Percentiles rank a stretch among this genome's conserved stretches.
These are phyloP conservation scores for Musa balbisiana DNA, from an alignment of 202 grass and related monocot genomes.

Conservation along the genomic window DNA sequence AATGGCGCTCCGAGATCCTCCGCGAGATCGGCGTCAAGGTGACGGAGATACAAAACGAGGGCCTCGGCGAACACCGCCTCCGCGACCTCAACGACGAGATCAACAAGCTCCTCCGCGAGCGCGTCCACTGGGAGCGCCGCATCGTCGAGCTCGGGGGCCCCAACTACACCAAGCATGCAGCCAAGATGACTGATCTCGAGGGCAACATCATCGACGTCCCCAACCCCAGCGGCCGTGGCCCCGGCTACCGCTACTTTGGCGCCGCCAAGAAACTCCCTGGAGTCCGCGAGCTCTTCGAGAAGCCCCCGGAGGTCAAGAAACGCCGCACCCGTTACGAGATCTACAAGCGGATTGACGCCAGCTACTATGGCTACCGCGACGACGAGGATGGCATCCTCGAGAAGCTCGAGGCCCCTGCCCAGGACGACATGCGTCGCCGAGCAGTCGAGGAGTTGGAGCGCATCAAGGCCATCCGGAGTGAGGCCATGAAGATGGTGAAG, in stretches of 20 bases:
- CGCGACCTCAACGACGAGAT: constrained; percentile 99
- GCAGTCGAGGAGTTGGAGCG: constrained; percentile 55
- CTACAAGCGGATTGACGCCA: constrained; percentile 81
- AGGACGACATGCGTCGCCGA: constrained; percentile 52
- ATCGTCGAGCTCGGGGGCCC: constrained; percentile 78
- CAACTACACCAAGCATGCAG: constrained; percentile 60
- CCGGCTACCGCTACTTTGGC: constrained; percentile 93
- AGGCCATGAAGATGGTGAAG: constrained; percentile 75
- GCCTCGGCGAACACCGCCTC: constrained; percentile 89
- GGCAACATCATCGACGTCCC: constrained; percentile 91
- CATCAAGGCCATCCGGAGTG: constrained; percentile 56
- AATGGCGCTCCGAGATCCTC: constrained; percentile 93
- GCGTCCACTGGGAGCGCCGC: constrained; percentile 81
- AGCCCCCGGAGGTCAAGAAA: constrained; percentile 71
- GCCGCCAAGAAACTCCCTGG: constrained; percentile 92
- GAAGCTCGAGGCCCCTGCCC: constrained; percentile 55
- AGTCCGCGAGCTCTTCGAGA: constrained; percentile 90
- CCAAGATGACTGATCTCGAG: constrained; percentile 89
- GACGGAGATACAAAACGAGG: constrained; percentile 95
- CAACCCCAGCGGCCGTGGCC: constrained; percentile 79
- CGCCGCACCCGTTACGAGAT: constrained; percentile 86
- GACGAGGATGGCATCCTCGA: constrained; percentile 90
- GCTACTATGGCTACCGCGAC: constrained; percentile 88
- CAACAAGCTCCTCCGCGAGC: constrained; percentile 96
- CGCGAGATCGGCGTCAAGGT: constrained; percentile 93